phyloP scores from a whole-genome alignment of 2,329 filamentous ascomycete genomes.

The Calonectria fujianensis region DNA sequence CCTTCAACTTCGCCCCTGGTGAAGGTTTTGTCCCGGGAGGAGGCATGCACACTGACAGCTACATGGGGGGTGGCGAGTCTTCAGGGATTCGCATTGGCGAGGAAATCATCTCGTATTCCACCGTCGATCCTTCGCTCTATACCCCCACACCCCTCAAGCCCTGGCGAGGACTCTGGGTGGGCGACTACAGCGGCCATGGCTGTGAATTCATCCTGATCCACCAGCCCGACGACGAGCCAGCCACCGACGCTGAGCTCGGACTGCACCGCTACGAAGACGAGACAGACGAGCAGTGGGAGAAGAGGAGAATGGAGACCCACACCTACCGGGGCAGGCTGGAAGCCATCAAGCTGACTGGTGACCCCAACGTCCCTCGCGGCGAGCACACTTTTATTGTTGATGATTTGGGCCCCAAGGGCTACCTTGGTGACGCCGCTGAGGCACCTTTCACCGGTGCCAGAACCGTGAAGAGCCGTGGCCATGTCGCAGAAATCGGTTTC shows the following conservation, averaged over 20 bases:
- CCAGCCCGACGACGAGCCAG: conserved; percentile 75
- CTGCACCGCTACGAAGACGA: conserved; percentile 65
- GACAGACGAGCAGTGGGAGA: conserved; percentile 66
- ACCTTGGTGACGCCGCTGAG: conserved; percentile 79
- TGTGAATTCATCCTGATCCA: conserved; percentile 91
- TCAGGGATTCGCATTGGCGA: conserved; percentile 71
- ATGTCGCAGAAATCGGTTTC: conserved; percentile 86
- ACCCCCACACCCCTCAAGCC: conserved; percentile 87
- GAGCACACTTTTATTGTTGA: conserved; percentile 88
- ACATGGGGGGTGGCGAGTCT: conserved; percentile 43
- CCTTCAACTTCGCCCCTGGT: conserved; percentile 41
- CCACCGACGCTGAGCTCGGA: conserved; percentile 63
- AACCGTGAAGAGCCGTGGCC: conserved; percentile 83
- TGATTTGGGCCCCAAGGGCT: conserved; percentile 82
- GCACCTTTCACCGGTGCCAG: conserved; percentile 83
- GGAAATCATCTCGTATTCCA: conserved; percentile 78
- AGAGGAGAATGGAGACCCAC: conserved; percentile 66
- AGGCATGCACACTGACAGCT: conserved; percentile 36
- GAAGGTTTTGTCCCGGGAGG: conserved; percentile 47
- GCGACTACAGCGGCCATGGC: conserved; percentile 91
- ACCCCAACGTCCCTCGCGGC: conserved; percentile 91
- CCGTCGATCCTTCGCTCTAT: conserved; percentile 84
- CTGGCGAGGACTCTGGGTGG: conserved; percentile 93
- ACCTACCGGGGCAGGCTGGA: conserved; percentile 82
- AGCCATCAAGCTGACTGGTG: conserved; percentile 93